phyloP scores from a whole-genome alignment of 805 yeast genomes.

The Diddensiella transvaalensis region DNA sequence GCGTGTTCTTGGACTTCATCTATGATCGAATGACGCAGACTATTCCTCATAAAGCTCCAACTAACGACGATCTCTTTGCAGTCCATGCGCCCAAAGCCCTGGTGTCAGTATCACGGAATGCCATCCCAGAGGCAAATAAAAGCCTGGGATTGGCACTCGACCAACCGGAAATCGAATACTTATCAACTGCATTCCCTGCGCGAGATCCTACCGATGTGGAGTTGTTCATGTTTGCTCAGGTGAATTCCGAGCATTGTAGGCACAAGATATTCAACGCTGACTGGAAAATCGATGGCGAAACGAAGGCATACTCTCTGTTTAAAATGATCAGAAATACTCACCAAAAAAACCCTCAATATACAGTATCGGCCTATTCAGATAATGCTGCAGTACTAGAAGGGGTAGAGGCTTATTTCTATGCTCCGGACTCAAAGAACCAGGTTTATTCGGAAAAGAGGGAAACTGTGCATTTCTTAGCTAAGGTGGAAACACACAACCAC shows the following conservation, averaged over 20 bases:
- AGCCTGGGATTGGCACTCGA: slow-evolving; percentile 92
- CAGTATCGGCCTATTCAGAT: slow-evolving; percentile 92
- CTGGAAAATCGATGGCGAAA: slow-evolving; percentile 88
- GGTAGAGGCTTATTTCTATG: slow-evolving; percentile 66
- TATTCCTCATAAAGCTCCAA: slow-evolving; percentile 55
- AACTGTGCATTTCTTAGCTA: slow-evolving; percentile 81
- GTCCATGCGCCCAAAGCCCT: slow-evolving; percentile 81
- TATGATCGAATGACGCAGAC: slow-evolving; percentile 94
- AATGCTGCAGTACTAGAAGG: slow-evolving; percentile 96
- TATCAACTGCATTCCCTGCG: slow-evolving; percentile 75
- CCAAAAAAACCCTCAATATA: slow-evolving; percentile 68
- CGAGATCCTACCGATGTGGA: slow-evolving; percentile 98
- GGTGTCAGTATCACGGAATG: slow-evolving; percentile 51
- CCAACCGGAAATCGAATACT: slow-evolving; percentile 85
- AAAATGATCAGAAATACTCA: slow-evolving; percentile 96
- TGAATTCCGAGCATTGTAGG: slow-evolving; percentile 98
- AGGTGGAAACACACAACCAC: slow-evolving; percentile 98
- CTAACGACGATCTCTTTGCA: slow-evolving; percentile 66
- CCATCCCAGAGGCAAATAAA: slow-evolving; percentile 71
- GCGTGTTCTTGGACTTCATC: slow-evolving; percentile 62
- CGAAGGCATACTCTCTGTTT: slow-evolving; percentile 73
- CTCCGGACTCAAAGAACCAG: slow-evolving; percentile 71
- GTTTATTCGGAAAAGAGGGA: slow-evolving; percentile 75
- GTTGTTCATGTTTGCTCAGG: slow-evolving; percentile 98
- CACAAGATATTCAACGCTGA: slow-evolving; percentile 98